These are phyloP conservation scores for Bassia scoparia DNA, from an alignment of 148 eudicot genomes.

Conservation along the genomic window DNA sequence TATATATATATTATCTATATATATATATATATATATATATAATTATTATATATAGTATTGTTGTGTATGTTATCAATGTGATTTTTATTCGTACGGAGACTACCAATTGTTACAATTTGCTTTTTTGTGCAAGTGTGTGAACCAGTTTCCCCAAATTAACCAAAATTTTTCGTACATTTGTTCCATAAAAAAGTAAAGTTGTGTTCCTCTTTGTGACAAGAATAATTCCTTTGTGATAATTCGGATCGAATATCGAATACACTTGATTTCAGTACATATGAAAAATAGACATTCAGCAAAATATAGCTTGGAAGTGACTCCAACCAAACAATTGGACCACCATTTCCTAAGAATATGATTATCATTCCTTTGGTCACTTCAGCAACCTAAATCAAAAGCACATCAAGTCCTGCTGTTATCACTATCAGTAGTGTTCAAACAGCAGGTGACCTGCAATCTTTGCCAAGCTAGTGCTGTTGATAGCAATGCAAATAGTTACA, in stretches of 20 bases:
- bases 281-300: neutral
- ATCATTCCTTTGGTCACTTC: neutral
- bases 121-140: too few relatives aligned
- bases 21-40: too few relatives aligned
- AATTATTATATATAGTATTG: too few relatives aligned
- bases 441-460: slow-evolving; percentile 9
- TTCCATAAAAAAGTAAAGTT: too few relatives aligned
- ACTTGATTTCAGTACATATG: neutral
- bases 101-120: too few relatives aligned
- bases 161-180: too few relatives aligned
- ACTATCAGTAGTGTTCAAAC: slow-evolving; percentile 4
- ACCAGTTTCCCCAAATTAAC: too few relatives aligned
- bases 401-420: neutral
- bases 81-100: too few relatives aligned
- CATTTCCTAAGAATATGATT: neutral
- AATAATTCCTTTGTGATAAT: too few relatives aligned
- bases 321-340: slow-evolving; percentile 19
- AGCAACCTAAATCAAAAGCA: slow-evolving; percentile 6
- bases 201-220: too few relatives aligned
- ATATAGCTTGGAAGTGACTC: neutral
- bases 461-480: neutral
- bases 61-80: too few relatives aligned
- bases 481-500: neutral
- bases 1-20: too few relatives aligned
- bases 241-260: neutral